Evolutionary conservation across 257 asterid species (phyloP).

Genomic region (Avicennia marina): DNA sequence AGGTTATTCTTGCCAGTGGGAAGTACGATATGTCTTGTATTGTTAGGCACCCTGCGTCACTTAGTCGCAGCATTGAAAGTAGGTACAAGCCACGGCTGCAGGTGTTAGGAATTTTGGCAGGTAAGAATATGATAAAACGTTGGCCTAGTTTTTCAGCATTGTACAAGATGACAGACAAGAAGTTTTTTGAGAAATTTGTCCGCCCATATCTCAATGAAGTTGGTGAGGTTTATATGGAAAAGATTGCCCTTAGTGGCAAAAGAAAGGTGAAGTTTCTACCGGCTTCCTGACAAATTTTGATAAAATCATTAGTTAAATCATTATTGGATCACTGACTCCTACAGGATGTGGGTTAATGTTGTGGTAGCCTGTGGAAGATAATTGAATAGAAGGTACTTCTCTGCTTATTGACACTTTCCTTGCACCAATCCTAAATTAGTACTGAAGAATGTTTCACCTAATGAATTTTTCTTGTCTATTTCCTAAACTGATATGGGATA

Average conservation of each 20-base stretch:
- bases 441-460: too few relatives aligned
- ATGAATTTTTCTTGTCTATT: too few relatives aligned
- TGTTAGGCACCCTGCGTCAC: constrained; percentile 13
- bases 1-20: constrained; percentile 26
- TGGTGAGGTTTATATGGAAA: not conserved
- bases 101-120: constrained; percentile 30
- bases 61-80: constrained; percentile 31
- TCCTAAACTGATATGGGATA: too few relatives aligned
- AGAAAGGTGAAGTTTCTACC: not conserved
- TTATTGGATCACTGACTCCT: too few relatives aligned
- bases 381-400: too few relatives aligned
- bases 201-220: constrained; percentile 16
- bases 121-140: constrained; percentile 10
- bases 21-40: constrained; percentile 22
- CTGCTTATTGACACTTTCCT: too few relatives aligned
- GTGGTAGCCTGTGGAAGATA: too few relatives aligned
- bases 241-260: too few relatives aligned
- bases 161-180: not conserved
- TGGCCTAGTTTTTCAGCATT: constrained; percentile 24
- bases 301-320: too few relatives aligned
- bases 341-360: too few relatives aligned
- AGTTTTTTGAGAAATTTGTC: constrained; percentile 22
- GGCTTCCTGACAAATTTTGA: too few relatives aligned
- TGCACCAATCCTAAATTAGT: too few relatives aligned
- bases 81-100: constrained; percentile 32